These are phyloP conservation scores for Golubevia pallescens DNA, from an alignment of 1,284 basidiomycete genomes.

Conservation along the genomic window DNA sequence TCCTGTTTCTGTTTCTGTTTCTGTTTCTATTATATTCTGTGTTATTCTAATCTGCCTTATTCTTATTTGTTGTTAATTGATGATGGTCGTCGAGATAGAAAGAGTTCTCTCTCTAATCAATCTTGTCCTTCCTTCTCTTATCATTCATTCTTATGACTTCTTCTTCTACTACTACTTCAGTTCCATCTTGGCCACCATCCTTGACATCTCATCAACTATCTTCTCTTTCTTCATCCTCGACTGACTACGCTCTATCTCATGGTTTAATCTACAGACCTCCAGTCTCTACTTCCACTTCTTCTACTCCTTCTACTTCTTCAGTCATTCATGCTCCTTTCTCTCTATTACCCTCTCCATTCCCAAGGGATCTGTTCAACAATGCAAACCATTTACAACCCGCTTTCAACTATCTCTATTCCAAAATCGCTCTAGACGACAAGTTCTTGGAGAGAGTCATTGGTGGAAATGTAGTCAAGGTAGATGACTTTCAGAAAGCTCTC, in stretches of 20 bases:
- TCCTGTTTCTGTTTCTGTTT: no score
- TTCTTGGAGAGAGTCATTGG: slow-evolving; percentile 87
- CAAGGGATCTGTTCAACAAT: slow-evolving; percentile 74
- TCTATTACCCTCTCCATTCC: slow-evolving; percentile 86
- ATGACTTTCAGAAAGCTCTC: slow-evolving; percentile 82
- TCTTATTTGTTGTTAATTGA: no score
- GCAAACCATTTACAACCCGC: slow-evolving; percentile 75
- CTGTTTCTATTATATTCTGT: no score
- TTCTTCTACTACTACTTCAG: no score
- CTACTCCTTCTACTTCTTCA: slow-evolving; percentile 66
- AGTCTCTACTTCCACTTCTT: slow-evolving; percentile 52
- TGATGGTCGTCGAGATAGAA: no score
- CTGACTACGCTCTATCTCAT: slow-evolving; percentile 83
- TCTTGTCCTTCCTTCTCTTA: no score
- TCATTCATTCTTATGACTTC: no score
- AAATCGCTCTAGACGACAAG: slow-evolving; percentile 77
- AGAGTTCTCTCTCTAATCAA: no score
- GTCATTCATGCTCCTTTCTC: slow-evolving; percentile 88
- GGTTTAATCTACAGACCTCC: slow-evolving; percentile 82
- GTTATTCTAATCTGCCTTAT: no score
- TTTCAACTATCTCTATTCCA: slow-evolving; percentile 86
- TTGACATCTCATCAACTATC: slow-evolving; percentile 72
- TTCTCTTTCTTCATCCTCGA: slow-evolving; percentile 73
- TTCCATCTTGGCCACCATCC: slow-evolving; percentile 74
- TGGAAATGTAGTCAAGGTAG: slow-evolving; percentile 78